Percentiles rank a stretch among this genome's conserved stretches.
Evolutionary conservation across 2,329 filamentous ascomycete species (phyloP).

Genomic region (Paecilomyces sp.): DNA sequence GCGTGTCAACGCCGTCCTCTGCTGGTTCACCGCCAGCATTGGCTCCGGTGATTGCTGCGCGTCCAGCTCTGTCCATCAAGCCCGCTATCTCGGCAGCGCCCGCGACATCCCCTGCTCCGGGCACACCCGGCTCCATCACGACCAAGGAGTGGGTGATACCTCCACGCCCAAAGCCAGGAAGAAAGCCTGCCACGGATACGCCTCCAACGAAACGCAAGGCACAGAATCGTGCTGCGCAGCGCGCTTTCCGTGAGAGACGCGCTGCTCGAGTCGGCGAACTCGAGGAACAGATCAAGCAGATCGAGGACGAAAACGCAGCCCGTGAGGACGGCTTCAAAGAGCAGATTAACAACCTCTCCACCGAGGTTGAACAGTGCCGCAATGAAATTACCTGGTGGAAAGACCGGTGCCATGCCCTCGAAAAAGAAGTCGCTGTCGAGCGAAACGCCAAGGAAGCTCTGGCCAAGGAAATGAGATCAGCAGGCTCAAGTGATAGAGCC

Average conservation of each 20-base stretch:
- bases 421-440: constrained; percentile 51
- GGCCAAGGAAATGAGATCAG: constrained; percentile 33
- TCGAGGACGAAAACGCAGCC: constrained; percentile 40
- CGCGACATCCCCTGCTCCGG: constrained; percentile 27
- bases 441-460: constrained; percentile 36
- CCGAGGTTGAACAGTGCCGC: constrained; percentile 60
- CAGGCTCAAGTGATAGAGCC: constrained; percentile 15
- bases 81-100: constrained; percentile 24
- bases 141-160: constrained; percentile 82
- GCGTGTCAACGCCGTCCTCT: constrained; percentile 31
- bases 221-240: constrained; percentile 86
- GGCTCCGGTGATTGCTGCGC: constrained; percentile 17
- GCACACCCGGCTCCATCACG: constrained; percentile 52
- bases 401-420: constrained; percentile 53
- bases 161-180: constrained; percentile 77
- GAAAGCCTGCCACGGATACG: constrained; percentile 89
- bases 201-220: constrained; percentile 89
- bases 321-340: constrained; percentile 47
- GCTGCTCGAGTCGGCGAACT: constrained; percentile 73
- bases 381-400: constrained; percentile 42
- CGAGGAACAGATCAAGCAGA: constrained; percentile 43
- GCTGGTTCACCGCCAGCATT: constrained; percentile 28
- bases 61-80: constrained; percentile 29
- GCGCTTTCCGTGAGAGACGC: constrained; percentile 81
- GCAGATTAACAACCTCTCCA: constrained; percentile 50